A percentile compares a stretch with the other conserved stretches of the same genome.
phyloP scores from a whole-genome alignment of 257 asterid genomes.

The Orobanche coerulescens region DNA sequence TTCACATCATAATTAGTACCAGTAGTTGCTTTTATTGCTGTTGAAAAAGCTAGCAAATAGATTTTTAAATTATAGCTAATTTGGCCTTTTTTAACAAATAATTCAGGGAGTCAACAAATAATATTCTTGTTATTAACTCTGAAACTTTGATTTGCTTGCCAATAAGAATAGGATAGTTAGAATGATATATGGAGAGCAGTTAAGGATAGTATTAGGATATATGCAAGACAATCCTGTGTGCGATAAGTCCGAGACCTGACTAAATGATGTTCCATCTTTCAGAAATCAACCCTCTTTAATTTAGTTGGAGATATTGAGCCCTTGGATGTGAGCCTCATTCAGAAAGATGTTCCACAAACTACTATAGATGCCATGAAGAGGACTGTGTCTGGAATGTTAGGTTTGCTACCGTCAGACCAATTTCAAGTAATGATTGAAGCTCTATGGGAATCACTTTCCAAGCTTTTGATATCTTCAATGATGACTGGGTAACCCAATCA shows the following conservation, averaged over 20 bases:
- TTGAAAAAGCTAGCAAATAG: neutral
- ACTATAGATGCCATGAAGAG: conserved; percentile 96
- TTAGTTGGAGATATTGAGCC: conserved; percentile 89
- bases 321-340: conserved; percentile 79
- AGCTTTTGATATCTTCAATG: conserved; percentile 83
- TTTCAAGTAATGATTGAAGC: conserved; percentile 87
- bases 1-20: neutral
- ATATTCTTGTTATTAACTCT: neutral
- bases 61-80: neutral
- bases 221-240: conserved; percentile 4
- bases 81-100: neutral
- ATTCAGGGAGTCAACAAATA: neutral
- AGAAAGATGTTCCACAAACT: conserved; percentile 76
- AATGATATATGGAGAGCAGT: neutral
- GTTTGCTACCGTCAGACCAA: conserved; percentile 88
- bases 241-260: neutral
- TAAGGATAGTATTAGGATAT: neutral
- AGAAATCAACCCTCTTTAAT: conserved; percentile 61
- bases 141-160: neutral
- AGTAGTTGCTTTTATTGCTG: neutral
- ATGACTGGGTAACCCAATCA: conserved; percentile 72
- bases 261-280: conserved; percentile 18
- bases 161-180: neutral
- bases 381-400: conserved; percentile 90
- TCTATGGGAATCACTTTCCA: conserved; percentile 84